A percentile compares a stretch with the other conserved stretches of the same genome.
These are phyloP conservation scores for Malassezia psittaci DNA, from an alignment of 1,284 basidiomycete genomes.

Conservation along the genomic window DNA sequence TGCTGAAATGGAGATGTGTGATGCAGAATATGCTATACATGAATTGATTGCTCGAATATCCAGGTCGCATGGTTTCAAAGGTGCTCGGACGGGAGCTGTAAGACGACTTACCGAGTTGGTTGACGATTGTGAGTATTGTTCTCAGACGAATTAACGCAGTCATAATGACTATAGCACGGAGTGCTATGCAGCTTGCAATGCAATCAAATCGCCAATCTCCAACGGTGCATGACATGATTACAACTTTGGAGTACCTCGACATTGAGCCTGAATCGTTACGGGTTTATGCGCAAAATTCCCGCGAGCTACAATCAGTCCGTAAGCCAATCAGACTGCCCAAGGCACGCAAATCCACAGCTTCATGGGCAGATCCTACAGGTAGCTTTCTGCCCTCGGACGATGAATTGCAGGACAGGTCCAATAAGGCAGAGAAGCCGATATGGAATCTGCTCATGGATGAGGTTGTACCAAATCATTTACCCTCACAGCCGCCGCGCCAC, in stretches of 20 bases:
- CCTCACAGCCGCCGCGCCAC: constrained; percentile 31
- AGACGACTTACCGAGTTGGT: constrained; percentile 4
- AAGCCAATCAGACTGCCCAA: not conserved
- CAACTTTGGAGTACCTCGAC: constrained; percentile 27
- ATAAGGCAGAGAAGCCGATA: constrained; percentile 20
- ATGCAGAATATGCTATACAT: constrained; percentile 16
- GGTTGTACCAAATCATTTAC: constrained; percentile 28
- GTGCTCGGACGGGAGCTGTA: constrained; percentile 5
- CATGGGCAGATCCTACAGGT: constrained; percentile 14
- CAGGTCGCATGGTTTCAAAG: constrained; percentile 19
- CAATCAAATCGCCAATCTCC: constrained; percentile 18
- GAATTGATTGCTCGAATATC: constrained; percentile 23
- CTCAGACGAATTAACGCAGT: not conserved
- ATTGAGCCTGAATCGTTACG: constrained; percentile 20
- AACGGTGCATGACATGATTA: constrained; percentile 22
- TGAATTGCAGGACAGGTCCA: constrained; percentile 22
- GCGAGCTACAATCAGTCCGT: not conserved
- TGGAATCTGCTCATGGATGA: constrained; percentile 28
- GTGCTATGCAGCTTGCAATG: constrained; percentile 18
- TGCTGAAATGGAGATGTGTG: constrained; percentile 11
- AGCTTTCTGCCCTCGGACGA: constrained; percentile 27
- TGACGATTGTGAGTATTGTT: constrained; percentile 6
- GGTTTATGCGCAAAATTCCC: not conserved
- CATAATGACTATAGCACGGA: constrained; percentile 5
- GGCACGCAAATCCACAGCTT: not conserved